phyloP scores from a whole-genome alignment of 345 rosid genomes.

The Eucalyptus polyanthemos region DNA sequence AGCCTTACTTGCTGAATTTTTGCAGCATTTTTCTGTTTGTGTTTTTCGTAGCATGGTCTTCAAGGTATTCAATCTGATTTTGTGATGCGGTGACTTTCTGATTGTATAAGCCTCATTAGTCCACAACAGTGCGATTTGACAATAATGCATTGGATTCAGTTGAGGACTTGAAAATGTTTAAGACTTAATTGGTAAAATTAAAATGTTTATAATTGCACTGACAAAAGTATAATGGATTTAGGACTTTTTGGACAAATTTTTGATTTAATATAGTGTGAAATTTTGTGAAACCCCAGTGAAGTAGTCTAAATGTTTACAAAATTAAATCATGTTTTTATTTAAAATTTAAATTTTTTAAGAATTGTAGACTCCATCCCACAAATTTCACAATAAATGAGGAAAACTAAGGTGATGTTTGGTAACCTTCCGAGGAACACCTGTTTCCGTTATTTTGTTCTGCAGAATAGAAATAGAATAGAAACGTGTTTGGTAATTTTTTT shows the following conservation, averaged over 20 bases:
- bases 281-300: too few relatives aligned
- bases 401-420: background rate
- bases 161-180: too few relatives aligned
- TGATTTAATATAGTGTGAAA: background rate
- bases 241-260: accelerated
- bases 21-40: background rate
- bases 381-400: background rate
- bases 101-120: background rate
- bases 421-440: too few relatives aligned
- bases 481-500: too few relatives aligned
- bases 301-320: background rate
- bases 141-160: background rate
- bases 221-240: background rate
- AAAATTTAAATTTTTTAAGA: too few relatives aligned
- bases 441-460: too few relatives aligned
- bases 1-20: background rate
- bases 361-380: background rate
- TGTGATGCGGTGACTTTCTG: background rate
- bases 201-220: too few relatives aligned
- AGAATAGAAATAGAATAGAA: too few relatives aligned
- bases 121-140: background rate
- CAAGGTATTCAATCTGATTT: background rate
- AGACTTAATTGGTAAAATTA: too few relatives aligned
- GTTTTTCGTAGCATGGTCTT: background rate
- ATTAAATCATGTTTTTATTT: too few relatives aligned